Percentiles rank a stretch among this genome's conserved stretches.
phyloP scores from a whole-genome alignment of 768 basidiomycete species.

The Saitozyma podzolica region DNA sequence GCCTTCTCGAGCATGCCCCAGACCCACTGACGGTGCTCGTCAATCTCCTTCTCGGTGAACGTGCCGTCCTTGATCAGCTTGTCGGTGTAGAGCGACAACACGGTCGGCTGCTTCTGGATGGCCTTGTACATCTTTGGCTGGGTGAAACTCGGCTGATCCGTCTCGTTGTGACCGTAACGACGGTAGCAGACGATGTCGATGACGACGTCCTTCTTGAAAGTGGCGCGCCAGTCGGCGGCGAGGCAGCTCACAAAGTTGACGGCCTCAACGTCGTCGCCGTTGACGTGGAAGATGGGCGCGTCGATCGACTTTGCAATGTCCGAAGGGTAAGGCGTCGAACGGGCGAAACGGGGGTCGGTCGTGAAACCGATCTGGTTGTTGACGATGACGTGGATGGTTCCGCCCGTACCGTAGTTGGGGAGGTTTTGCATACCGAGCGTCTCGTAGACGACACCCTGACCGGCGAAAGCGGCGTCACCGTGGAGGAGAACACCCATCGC shows the following conservation, averaged over 20 bases:
- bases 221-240: constrained; percentile 95
- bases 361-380: constrained; percentile 99
- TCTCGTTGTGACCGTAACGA: constrained; percentile 99
- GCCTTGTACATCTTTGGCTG: constrained; percentile 99
- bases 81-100: constrained; percentile 87
- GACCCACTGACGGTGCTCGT: constrained; percentile 99
- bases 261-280: constrained; percentile 96
- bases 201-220: constrained; percentile 98
- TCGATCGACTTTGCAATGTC: constrained; percentile 99
- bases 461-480: constrained; percentile 97
- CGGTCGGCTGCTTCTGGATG: constrained; percentile 88
- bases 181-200: constrained; percentile 98
- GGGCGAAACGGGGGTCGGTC: constrained; percentile 94
- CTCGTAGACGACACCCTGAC: constrained; percentile 97
- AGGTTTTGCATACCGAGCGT: constrained; percentile 98
- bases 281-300: constrained; percentile 98
- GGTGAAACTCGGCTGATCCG: constrained; percentile 97
- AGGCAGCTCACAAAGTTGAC: constrained; percentile 98
- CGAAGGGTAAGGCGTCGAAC: constrained; percentile 96
- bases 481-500: constrained; percentile 96
- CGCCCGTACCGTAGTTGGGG: constrained; percentile 93
- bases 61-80: constrained; percentile 85
- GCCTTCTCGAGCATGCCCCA: constrained; percentile 99
- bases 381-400: constrained; percentile 96
- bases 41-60: constrained; percentile 93